Conservation (phyloP, 495 filamentous ascomycete species). For the Daldinia decipiens region DNA sequence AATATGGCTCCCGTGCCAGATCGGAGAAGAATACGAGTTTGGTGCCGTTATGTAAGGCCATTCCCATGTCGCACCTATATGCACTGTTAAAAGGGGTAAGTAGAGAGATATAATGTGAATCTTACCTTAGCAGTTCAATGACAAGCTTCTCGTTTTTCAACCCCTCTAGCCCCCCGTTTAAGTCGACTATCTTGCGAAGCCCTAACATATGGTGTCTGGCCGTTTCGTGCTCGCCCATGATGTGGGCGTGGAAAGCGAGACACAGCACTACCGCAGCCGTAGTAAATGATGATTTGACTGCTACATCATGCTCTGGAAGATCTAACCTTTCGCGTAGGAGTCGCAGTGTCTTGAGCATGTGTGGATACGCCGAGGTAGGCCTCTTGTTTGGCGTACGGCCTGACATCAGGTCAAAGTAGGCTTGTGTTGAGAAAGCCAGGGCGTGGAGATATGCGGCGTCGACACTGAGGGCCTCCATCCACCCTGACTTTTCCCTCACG, state of each 20-base stretch:
- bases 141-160: conserved; percentile 46
- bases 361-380: conserved; percentile 19
- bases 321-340: conserved; percentile 52
- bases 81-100: background rate
- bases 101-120: background rate
- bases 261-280: conserved; percentile 50
- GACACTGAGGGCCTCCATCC: conserved; percentile 48
- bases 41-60: conserved; percentile 45
- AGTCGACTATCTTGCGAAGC: conserved; percentile 50
- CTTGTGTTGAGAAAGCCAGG: conserved; percentile 50
- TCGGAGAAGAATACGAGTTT: conserved; percentile 50
- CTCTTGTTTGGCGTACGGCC: background rate
- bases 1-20: conserved; percentile 41
- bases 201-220: conserved; percentile 53
- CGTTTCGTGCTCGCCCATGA: conserved; percentile 44
- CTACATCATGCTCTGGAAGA: background rate
- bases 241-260: conserved; percentile 48
- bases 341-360: conserved; percentile 48
- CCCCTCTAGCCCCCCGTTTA: conserved; percentile 50
- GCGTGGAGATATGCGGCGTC: conserved; percentile 55
- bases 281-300: conserved; percentile 37
- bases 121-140: conserved; percentile 48
- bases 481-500: conserved; percentile 34
- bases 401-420: conserved; percentile 45
- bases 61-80: conserved; percentile 48